A percentile compares a stretch with the other conserved stretches of the same genome.
These are phyloP conservation scores for Lachancea quebecensis DNA, from an alignment of 805 yeast species.

Conservation along the genomic window DNA sequence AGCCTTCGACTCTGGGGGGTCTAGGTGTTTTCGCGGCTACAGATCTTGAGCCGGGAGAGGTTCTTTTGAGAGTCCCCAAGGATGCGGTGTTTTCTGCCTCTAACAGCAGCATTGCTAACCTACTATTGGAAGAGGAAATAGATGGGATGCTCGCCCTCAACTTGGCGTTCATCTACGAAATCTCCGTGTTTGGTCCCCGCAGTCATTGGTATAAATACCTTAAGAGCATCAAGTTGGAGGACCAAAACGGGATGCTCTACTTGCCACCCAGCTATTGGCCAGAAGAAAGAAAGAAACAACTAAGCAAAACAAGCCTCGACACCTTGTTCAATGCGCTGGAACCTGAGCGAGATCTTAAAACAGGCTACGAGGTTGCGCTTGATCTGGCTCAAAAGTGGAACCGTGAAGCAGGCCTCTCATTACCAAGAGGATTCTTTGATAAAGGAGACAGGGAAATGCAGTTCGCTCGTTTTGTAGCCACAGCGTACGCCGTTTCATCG, in stretches of 20 bases:
- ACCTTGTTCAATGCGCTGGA: conserved; percentile 41
- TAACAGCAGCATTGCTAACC: conserved; percentile 57
- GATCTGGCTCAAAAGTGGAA: conserved; percentile 33
- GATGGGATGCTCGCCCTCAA: conserved; percentile 63
- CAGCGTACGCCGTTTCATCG: conserved; percentile 57
- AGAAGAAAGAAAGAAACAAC: conserved; percentile 37
- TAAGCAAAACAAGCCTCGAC: conserved; percentile 56
- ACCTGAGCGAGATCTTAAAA: conserved; percentile 33
- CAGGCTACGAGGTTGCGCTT: conserved; percentile 34
- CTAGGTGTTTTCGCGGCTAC: conserved; percentile 61
- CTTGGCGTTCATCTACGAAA: conserved; percentile 67
- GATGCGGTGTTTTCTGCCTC: conserved; percentile 48
- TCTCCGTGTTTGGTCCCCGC: conserved; percentile 38
- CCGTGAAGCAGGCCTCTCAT: conserved; percentile 17
- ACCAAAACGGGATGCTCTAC: conserved; percentile 28
- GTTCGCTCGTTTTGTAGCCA: conserved; percentile 42
- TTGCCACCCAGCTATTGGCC: conserved; percentile 66
- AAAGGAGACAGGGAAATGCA: conserved; percentile 29
- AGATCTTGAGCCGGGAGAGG: conserved; percentile 33
- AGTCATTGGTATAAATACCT: conserved; percentile 83
- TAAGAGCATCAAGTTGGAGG: conserved; percentile 39
- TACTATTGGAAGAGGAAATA: conserved; percentile 52
- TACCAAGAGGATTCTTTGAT: conserved; percentile 30
- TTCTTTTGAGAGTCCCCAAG: conserved; percentile 58
- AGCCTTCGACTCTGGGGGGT: conserved; percentile 52